These are phyloP conservation scores for Clitopilus passeckerianus DNA, from an alignment of 768 basidiomycete species.

Conservation along the genomic window DNA sequence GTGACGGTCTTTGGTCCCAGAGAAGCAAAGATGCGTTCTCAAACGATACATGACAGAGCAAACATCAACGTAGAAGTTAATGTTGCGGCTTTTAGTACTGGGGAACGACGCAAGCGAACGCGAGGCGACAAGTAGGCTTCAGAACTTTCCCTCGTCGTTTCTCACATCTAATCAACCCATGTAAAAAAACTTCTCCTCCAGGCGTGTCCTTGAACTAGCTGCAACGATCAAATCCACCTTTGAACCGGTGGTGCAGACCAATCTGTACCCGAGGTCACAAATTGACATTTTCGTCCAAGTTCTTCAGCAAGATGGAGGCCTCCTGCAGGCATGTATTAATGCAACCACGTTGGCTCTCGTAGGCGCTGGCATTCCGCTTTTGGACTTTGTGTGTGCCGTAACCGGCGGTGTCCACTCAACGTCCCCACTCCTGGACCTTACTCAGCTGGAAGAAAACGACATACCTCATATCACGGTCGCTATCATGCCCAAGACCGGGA, in stretches of 20 bases:
- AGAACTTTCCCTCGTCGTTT: neutral
- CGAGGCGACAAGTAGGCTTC: conserved; percentile 81
- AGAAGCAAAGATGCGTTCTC: conserved; percentile 78
- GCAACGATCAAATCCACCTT: conserved; percentile 90
- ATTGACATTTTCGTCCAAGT: conserved; percentile 95
- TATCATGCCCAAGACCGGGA: conserved; percentile 80
- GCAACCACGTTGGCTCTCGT: conserved; percentile 90
- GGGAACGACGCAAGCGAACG: conserved; percentile 70
- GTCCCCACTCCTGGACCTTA: conserved; percentile 82
- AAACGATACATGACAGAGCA: conserved; percentile 83
- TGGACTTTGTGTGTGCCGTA: conserved; percentile 89
- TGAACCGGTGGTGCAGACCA: conserved; percentile 89
- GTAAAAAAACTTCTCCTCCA: conserved; percentile 19
- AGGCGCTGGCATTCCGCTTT: conserved; percentile 84
- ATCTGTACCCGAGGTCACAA: conserved; percentile 88
- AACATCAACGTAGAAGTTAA: conserved; percentile 86
- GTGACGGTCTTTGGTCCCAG: conserved; percentile 90
- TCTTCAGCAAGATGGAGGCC: conserved; percentile 88
- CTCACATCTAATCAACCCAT: neutral
- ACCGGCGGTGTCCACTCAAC: conserved; percentile 84
- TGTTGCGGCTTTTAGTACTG: conserved; percentile 83
- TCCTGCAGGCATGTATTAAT: conserved; percentile 90
- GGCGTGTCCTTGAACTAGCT: conserved; percentile 84
- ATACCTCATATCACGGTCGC: conserved; percentile 87
- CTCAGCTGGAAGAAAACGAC: conserved; percentile 85